Percentiles rank a stretch among this genome's conserved stretches.
Conservation (phyloP, 441 rosid genomes). For the Gossypium davidsonii region DNA sequence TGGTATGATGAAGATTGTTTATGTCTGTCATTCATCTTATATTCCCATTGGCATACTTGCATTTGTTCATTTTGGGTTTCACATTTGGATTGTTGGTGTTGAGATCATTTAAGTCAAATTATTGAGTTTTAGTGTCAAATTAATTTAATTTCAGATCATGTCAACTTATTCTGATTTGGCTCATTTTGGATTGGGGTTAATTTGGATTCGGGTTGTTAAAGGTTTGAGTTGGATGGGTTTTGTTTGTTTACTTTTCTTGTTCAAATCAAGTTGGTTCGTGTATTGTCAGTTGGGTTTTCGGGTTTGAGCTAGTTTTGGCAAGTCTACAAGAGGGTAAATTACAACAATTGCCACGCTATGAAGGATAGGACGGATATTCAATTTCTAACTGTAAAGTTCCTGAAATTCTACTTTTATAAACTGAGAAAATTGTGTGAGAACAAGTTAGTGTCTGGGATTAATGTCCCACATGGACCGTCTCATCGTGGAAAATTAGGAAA, state of each 20-base stretch:
- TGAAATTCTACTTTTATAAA: neutral
- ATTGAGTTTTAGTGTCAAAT: neutral
- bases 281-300: neutral
- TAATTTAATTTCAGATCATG: neutral
- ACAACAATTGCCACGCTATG: neutral
- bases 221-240: neutral
- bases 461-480: neutral
- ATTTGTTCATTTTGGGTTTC: neutral
- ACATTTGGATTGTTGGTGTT: neutral
- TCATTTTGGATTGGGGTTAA: neutral
- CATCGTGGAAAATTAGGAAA: neutral
- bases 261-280: neutral
- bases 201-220: neutral
- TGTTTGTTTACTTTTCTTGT: neutral
- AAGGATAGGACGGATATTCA: neutral
- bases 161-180: neutral
- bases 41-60: neutral
- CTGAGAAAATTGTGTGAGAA: neutral
- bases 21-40: neutral
- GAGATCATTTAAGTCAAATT: neutral
- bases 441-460: neutral
- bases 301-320: neutral
- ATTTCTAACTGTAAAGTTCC: neutral
- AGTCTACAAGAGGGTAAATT: neutral
- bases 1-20: conserved; percentile 27